Base-by-base conservation (phyloP, 257 asterid genomes). In the Rehmannia glutinosa region DNA sequence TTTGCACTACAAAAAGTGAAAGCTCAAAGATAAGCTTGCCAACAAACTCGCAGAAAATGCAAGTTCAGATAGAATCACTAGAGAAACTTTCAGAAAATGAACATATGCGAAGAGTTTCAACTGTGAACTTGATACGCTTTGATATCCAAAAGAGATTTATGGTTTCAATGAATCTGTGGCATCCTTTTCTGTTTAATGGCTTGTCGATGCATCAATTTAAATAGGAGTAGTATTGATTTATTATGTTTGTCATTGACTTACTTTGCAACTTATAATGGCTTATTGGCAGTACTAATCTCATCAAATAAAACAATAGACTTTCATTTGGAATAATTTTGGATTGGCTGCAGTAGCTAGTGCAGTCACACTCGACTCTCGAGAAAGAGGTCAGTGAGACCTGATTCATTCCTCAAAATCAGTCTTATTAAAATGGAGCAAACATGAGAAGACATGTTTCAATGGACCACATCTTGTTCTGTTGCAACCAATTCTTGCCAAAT, bases 401-500 rank as follows among this genome's bases (percentile, higher is more conserved):
- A 24, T 41, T 25, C 33, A 58, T 6, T n/a, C 8, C 5, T 5
- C 17, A 6, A 36, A 0, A 43, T 35, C 58, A 53, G 36, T 10
- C 21, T 19, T 11, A 54, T 7, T 63, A 52, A 36, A 36, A 49
- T 28, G 46, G 35, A 38, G 36, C 36, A 41, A 53, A 8, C 65
- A 67, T 41, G 35, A 49, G 17, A 64, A 46, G 24, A 55, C 1
- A 32, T 28, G 35, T 49, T 13, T 20, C 36, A n/a, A 46, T 16
- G 36, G 54, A 57, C 39, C 20, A 16, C 53, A 45, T 8, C 12
- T 25, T 6, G 25, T 15, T 5, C 56, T 16, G 58, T 27, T 50
- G 66, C 50, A 62, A 38, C 49, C 23, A 21, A 20, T n/a, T 58
- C 62, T 42, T 43, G 33, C 54, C 30, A 53, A 55, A 52, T 64